These are phyloP conservation scores for Flaveria linearis DNA, from an alignment of 129 eudicot genomes.

Conservation along the genomic window DNA sequence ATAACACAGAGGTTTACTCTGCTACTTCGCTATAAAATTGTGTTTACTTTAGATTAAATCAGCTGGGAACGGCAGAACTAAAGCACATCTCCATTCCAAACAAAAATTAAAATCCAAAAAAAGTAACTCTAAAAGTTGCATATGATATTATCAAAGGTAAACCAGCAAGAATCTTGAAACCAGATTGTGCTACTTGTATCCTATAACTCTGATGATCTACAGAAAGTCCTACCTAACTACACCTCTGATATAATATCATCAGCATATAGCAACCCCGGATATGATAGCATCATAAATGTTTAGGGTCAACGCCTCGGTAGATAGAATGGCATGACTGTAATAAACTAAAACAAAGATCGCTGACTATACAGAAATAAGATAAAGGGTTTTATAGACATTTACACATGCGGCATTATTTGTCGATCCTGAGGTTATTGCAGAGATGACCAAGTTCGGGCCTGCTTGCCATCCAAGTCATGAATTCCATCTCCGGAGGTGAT, in stretches of 20 bases:
- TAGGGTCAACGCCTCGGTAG: slow-evolving; percentile 20
- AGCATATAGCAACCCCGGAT: slow-evolving; percentile 31
- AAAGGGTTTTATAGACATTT: slow-evolving; percentile 22
- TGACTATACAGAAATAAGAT: slow-evolving; percentile 23
- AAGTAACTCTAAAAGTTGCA: neutral
- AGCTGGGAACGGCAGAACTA: neutral
- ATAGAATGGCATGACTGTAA: slow-evolving; percentile 18
- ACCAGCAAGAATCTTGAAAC: slow-evolving; percentile 16
- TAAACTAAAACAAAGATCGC: slow-evolving; percentile 17
- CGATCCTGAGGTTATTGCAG: slow-evolving; percentile 80
- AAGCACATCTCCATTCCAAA: neutral
- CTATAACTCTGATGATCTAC: slow-evolving; percentile 29
- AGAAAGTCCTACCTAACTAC: slow-evolving; percentile 28
- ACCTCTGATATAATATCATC: slow-evolving; percentile 35
- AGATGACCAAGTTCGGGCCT: slow-evolving; percentile 97
- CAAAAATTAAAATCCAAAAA: neutral
- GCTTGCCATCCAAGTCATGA: slow-evolving; percentile 71
- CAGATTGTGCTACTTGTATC: slow-evolving; percentile 18
- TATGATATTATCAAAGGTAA: slow-evolving; percentile 24
- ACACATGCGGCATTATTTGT: slow-evolving; percentile 42
- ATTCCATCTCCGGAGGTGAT: slow-evolving; percentile 45
- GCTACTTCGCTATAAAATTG: neutral
- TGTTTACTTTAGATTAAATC: neutral
- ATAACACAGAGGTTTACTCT: too few relatives aligned
- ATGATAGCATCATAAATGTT: slow-evolving; percentile 38